Evolutionary conservation across 169 alveolate species (phyloP).

Genomic region (Blepharisma undulans): DNA sequence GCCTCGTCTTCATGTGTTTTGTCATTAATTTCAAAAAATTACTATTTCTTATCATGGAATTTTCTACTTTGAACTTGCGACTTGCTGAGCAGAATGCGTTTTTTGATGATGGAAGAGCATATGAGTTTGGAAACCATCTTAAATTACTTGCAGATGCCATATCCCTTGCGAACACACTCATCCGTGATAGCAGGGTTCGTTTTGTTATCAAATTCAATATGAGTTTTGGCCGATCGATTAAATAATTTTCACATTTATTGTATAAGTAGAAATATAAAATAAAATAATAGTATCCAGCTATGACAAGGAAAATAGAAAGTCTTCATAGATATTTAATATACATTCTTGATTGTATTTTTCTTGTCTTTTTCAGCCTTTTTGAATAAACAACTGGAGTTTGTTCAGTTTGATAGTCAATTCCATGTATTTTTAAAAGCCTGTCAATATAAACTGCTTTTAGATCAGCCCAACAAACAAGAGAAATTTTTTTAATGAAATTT

Average conservation of each 20-base stretch:
- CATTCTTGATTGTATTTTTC: background rate
- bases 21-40: background rate
- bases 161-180: background rate
- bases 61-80: background rate
- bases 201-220: background rate
- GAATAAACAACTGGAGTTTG: background rate
- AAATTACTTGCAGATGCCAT: background rate
- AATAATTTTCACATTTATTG: background rate
- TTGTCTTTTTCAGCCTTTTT: background rate
- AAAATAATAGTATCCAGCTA: background rate
- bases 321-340: background rate
- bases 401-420: background rate
- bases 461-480: background rate
- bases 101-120: background rate
- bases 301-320: background rate
- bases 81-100: background rate
- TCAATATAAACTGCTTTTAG: background rate
- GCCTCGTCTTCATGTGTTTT: background rate
- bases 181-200: background rate
- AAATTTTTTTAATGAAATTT: too few relatives aligned
- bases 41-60: background rate
- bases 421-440: background rate
- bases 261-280: background rate
- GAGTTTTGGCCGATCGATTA: background rate
- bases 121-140: background rate